Percentiles rank a stretch among this genome's conserved stretches.
Conservation (phyloP, 1,284 basidiomycete species). For the Ganoderma multipileum region DNA sequence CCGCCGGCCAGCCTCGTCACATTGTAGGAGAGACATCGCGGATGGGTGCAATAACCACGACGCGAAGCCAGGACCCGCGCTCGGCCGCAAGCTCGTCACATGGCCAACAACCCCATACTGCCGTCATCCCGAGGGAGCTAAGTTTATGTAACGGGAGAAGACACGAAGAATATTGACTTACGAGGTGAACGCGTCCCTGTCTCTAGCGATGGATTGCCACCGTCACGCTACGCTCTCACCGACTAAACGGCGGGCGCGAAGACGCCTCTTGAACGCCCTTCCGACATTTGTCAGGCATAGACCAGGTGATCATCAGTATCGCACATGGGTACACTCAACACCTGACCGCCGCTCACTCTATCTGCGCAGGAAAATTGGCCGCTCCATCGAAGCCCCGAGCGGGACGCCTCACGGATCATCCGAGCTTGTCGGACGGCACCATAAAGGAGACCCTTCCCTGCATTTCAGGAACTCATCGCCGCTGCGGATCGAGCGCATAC, state of each 20-base stretch:
- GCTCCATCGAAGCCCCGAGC: background rate
- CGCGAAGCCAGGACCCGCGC: background rate
- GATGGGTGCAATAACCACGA: background rate
- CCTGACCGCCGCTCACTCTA: background rate
- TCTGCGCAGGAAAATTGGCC: background rate
- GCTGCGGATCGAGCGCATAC: background rate
- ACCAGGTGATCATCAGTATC: no score
- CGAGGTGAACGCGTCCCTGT: background rate
- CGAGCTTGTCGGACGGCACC: background rate
- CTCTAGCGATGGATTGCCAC: background rate
- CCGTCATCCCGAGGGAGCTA: background rate
- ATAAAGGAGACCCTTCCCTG: background rate
- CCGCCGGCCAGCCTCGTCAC: background rate
- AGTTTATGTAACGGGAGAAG: background rate
- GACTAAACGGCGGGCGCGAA: background rate
- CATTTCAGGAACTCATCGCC: background rate
- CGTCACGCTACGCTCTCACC: background rate
- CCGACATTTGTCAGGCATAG: no score
- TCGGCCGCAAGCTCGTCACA: background rate
- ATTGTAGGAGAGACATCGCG: background rate
- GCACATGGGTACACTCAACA: background rate
- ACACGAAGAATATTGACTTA: background rate
- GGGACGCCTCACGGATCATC: background rate
- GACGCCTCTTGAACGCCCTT: background rate
- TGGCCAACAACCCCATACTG: background rate